Evolutionary conservation across 352 stramenopile species (phyloP).

Genomic region (Aphanomyces stellatus): DNA sequence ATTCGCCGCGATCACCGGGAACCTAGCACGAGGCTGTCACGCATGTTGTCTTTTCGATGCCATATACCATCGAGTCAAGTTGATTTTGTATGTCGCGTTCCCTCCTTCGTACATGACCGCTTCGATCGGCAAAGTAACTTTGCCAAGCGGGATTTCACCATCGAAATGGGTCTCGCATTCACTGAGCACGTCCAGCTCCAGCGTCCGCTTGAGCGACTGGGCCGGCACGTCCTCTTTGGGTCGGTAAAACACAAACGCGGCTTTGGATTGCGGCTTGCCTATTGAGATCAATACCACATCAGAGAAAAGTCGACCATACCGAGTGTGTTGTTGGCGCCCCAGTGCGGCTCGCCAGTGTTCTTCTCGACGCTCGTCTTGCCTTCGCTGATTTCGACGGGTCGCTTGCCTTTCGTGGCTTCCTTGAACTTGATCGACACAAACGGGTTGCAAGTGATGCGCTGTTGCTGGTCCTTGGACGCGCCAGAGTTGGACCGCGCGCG

Average conservation of each 20-base stretch:
- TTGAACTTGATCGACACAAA: slow-evolving; percentile 18
- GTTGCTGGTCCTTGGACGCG: neutral
- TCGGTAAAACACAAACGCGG: slow-evolving; percentile 19
- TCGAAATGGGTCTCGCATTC: slow-evolving; percentile 10
- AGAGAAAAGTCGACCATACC: neutral
- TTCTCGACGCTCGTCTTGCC: slow-evolving; percentile 13
- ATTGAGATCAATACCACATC: neutral
- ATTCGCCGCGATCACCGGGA: neutral
- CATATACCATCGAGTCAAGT: slow-evolving; percentile 6
- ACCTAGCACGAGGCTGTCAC: neutral
- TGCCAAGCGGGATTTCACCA: slow-evolving; percentile 13
- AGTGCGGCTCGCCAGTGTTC: slow-evolving; percentile 18
- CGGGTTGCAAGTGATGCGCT: slow-evolving; percentile 6
- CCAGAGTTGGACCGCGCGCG: slow-evolving; percentile 5
- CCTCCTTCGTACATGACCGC: slow-evolving; percentile 18
- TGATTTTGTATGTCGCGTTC: slow-evolving; percentile 6
- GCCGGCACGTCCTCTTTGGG: neutral
- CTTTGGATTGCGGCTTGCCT: slow-evolving; percentile 1
- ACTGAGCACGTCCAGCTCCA: slow-evolving; percentile 14
- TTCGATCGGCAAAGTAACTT: slow-evolving; percentile 12
- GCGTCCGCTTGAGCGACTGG: neutral
- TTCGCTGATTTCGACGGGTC: slow-evolving; percentile 14
- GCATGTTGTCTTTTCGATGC: neutral
- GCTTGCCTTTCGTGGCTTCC: slow-evolving; percentile 8
- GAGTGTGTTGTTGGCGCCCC: neutral